phyloP scores from a whole-genome alignment of 352 stramenopile genomes.

The Phytophthora kernoviae region DNA sequence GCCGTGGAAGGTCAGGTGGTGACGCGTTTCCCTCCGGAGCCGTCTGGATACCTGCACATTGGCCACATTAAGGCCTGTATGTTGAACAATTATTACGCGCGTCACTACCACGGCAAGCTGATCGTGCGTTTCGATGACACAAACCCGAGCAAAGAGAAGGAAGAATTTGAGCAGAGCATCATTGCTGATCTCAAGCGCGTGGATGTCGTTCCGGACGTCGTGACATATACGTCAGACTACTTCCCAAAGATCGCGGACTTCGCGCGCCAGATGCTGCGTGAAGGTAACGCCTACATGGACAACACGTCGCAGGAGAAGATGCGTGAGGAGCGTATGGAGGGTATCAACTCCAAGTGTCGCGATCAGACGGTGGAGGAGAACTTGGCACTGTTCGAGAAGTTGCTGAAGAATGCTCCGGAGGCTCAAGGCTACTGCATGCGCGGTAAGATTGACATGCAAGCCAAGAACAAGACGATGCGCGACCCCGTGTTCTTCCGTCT shows the following conservation, averaged over 20 bases:
- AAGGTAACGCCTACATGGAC: conserved; percentile 99
- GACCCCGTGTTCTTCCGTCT: conserved; percentile 90
- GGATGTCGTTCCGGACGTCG: conserved; percentile 75
- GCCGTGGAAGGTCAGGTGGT: conserved; percentile 95
- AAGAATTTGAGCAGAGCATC: conserved; percentile 98
- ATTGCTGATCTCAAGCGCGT: conserved; percentile 89
- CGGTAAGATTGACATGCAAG: conserved; percentile 96
- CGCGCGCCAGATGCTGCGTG: conserved; percentile 93
- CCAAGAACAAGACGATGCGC: conserved; percentile 89
- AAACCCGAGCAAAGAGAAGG: conserved; percentile 99
- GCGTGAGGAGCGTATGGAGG: conserved; percentile 95
- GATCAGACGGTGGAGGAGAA: conserved; percentile 86
- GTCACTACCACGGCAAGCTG: conserved; percentile 97
- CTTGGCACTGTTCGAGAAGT: conserved; percentile 95
- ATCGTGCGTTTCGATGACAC: conserved; percentile 99
- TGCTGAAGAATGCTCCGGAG: conserved; percentile 93
- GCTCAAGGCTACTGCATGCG: conserved; percentile 82
- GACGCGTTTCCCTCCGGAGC: conserved; percentile 99
- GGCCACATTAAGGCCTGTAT: conserved; percentile 99
- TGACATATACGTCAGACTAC: conserved; percentile 99
- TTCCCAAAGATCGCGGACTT: conserved; percentile 96
- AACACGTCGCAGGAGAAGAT: conserved; percentile 98
- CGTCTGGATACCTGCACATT: conserved; percentile 99
- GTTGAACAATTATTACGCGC: conserved; percentile 99
- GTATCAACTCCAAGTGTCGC: conserved; percentile 91